These are phyloP conservation scores for Coemansia sp. DNA, from an alignment of 192 early-diverging fungal species.

Conservation along the genomic window DNA sequence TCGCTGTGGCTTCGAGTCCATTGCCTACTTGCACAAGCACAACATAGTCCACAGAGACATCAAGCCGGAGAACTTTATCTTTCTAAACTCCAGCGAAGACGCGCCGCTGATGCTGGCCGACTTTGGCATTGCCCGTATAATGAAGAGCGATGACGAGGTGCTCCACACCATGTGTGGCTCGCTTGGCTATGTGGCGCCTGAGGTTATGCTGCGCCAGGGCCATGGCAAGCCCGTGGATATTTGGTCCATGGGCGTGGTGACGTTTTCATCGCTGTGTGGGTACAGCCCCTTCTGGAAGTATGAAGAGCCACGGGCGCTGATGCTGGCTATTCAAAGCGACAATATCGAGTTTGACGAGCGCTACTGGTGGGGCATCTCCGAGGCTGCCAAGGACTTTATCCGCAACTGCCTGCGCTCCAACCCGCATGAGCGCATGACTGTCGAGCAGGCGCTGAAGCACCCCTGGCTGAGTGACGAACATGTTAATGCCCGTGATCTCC, in stretches of 20 bases:
- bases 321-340: conserved; percentile 61
- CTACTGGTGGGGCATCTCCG: conserved; percentile 81
- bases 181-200: conserved; percentile 80
- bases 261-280: conserved; percentile 83
- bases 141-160: conserved; percentile 63
- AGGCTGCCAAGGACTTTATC: conserved; percentile 73
- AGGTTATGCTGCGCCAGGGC: conserved; percentile 77
- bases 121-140: conserved; percentile 78
- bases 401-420: conserved; percentile 65
- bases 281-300: conserved; percentile 71
- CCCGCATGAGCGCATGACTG: conserved; percentile 72
- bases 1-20: conserved; percentile 67
- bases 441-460: conserved; percentile 77
- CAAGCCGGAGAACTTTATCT: conserved; percentile 89
- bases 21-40: conserved; percentile 83
- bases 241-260: conserved; percentile 92
- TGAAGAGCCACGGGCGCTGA: conserved; percentile 58
- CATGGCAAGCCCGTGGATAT: conserved; percentile 92
- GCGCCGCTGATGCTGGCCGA: conserved; percentile 82
- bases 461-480: conserved; percentile 72
- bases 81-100: conserved; percentile 58
- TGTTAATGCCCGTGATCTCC: conserved; percentile 72
- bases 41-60: conserved; percentile 83
- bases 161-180: conserved; percentile 84
- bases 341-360: conserved; percentile 69